Conservation (phyloP, 164 flowering plant genomes). For the Vitis amurensis region DNA sequence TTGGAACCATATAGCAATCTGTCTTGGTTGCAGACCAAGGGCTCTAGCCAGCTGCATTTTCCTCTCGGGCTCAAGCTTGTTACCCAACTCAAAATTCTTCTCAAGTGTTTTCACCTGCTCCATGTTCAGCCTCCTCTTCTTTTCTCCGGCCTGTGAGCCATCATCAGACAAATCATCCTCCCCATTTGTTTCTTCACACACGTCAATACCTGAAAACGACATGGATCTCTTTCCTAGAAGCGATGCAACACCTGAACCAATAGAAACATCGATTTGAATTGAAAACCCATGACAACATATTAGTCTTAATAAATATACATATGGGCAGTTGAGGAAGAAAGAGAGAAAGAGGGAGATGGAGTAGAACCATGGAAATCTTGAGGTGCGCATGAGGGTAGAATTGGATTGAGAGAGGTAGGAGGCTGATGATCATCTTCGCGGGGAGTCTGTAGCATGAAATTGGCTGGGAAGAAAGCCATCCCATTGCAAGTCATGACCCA, state of each 20-base stretch:
- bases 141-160: conserved; percentile 60
- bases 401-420: conserved; percentile 47
- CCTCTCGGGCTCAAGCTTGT: conserved; percentile 91
- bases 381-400: conserved; percentile 60
- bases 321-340: background rate
- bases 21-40: conserved; percentile 83
- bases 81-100: conserved; percentile 82
- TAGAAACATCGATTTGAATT: background rate
- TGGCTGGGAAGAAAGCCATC: conserved; percentile 88
- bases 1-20: conserved; percentile 89
- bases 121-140: conserved; percentile 78
- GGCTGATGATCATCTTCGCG: conserved; percentile 43
- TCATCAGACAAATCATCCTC: conserved; percentile 54
- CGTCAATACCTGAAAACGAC: conserved; percentile 65
- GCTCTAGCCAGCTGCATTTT: conserved; percentile 83
- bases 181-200: conserved; percentile 23
- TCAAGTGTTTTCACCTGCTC: conserved; percentile 85
- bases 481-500: conserved; percentile 38
- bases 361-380: conserved; percentile 74
- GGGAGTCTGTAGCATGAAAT: conserved; percentile 77
- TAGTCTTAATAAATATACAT: background rate
- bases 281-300: background rate
- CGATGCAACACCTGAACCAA: conserved; percentile 50
- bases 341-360: conserved; percentile 13
- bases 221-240: conserved; percentile 71